Base-by-base conservation (phyloP, 2,329 filamentous ascomycete genomes). In the Zymoseptoria brevis region DNA sequence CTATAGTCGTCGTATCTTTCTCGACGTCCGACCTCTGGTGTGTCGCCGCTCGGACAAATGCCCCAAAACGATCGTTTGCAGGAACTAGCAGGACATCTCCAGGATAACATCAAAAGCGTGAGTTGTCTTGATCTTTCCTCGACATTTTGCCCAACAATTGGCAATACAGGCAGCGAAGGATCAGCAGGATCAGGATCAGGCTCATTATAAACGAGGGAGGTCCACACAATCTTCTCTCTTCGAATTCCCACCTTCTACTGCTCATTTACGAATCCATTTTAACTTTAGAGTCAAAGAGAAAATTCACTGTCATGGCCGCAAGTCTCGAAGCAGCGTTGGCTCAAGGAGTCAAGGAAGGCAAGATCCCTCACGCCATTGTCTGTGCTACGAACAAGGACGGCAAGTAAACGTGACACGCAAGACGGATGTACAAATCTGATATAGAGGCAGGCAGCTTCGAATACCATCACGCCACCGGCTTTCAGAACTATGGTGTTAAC, bases 391-490 rank as follows among this genome's bases (percentile, higher is more conserved):
- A 65, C 26, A 60, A 48, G 35, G 65, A 69, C 58, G 70, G 69
- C 67, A 55, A 24, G 35, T 51, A 3, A 26, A 52, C 41, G 11
- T 50, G 5, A 16, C 49, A 19, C 19, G 49, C 16, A 54, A 35
- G 19, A 9, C 6, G 21, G 21, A 19, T 16, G 29, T 41, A 7
- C 16, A 7, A 16, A 19, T 51, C 16, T 19, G 19, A 8, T 29
- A 8, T 45, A 11, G 8, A 19, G 26, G 26, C 45, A 72, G 69
- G 69, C 19, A 62, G 35, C 48, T 67, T 71, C 56, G 61, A 63
- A n/a, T 73, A 72, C 61, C 53, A 62, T n/a, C 66, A 70, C 56
- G 62, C 68, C 3, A 65, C 67, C 2, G 72, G 72, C 30, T 57
- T 56, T 53, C 67, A 65, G 41, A 57, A 57, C 19, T 64, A 59